phyloP scores from a whole-genome alignment of 306 rosid species.

The Cucurbita maxima region DNA sequence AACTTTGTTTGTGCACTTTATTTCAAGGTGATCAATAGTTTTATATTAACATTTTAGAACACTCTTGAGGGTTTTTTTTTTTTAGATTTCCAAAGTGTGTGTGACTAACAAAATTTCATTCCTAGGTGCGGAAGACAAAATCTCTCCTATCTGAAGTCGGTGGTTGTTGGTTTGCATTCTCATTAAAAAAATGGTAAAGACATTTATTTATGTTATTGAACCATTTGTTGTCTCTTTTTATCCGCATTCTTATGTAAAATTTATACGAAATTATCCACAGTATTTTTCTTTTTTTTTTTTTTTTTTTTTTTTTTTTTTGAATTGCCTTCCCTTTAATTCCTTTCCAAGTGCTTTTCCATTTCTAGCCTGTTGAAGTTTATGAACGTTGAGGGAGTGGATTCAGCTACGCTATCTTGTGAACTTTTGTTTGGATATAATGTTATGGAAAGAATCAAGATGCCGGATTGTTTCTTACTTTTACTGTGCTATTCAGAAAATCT shows the following conservation, averaged over 20 bases:
- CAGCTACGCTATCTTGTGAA: neutral
- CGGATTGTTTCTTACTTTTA: neutral
- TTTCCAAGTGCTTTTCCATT: neutral
- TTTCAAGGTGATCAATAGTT: neutral
- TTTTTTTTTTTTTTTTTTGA: too few relatives aligned
- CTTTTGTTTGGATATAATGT: neutral
- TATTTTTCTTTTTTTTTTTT: neutral
- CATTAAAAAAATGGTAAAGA: neutral
- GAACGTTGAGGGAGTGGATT: neutral
- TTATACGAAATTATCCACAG: neutral
- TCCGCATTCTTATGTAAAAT: neutral
- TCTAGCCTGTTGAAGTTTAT: neutral
- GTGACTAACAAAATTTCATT: neutral
- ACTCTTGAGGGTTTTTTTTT: neutral
- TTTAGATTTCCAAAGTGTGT: neutral
- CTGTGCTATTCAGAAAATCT: neutral
- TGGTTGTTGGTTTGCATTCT: neutral
- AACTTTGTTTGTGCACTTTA: neutral
- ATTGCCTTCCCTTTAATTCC: neutral
- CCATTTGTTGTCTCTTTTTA: neutral
- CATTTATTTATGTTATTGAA: neutral
- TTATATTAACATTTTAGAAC: neutral
- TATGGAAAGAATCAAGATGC: neutral
- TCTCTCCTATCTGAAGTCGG: neutral
- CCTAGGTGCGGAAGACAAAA: neutral